Evolutionary conservation across 495 filamentous ascomycete genomes (phyloP).

Genomic region (Daldinia decipiens): DNA sequence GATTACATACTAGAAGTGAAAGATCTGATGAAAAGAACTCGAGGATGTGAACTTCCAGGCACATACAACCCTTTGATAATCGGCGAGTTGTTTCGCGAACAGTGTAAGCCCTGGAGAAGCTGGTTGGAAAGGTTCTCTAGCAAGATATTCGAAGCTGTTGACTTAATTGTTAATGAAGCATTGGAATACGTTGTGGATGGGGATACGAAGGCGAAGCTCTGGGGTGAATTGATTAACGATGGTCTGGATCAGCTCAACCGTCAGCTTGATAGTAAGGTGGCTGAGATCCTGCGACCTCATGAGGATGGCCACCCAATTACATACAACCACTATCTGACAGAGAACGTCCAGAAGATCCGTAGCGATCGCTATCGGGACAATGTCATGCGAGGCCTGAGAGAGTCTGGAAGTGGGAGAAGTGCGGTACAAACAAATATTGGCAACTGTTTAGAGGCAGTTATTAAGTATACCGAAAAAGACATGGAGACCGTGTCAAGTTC

Average conservation of each 20-base stretch:
- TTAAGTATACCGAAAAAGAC: slow-evolving; percentile 39
- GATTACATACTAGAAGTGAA: slow-evolving; percentile 51
- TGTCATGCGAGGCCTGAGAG: slow-evolving; percentile 20
- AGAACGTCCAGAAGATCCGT: slow-evolving; percentile 57
- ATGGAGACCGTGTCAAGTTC: slow-evolving; percentile 49
- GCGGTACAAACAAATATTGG: not conserved
- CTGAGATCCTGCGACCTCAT: slow-evolving; percentile 52
- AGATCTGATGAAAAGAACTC: slow-evolving; percentile 43
- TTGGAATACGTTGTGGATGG: slow-evolving; percentile 46
- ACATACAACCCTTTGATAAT: slow-evolving; percentile 61
- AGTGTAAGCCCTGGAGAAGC: slow-evolving; percentile 54
- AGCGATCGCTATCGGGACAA: slow-evolving; percentile 38
- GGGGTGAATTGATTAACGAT: slow-evolving; percentile 45
- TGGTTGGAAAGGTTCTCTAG: slow-evolving; percentile 40
- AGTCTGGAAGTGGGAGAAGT: slow-evolving; percentile 26
- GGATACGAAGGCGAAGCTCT: slow-evolving; percentile 47
- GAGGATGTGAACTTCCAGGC: slow-evolving; percentile 58
- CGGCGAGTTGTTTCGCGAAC: slow-evolving; percentile 56
- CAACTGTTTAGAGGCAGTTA: slow-evolving; percentile 11
- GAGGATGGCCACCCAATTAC: slow-evolving; percentile 60
- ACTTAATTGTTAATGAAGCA: slow-evolving; percentile 42
- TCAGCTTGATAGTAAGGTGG: slow-evolving; percentile 44
- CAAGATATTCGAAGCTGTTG: slow-evolving; percentile 44
- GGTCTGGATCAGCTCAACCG: slow-evolving; percentile 42
- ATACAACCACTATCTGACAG: slow-evolving; percentile 66